Base-by-base conservation (phyloP, 805 yeast genomes). In the Candida multigemmis region DNA sequence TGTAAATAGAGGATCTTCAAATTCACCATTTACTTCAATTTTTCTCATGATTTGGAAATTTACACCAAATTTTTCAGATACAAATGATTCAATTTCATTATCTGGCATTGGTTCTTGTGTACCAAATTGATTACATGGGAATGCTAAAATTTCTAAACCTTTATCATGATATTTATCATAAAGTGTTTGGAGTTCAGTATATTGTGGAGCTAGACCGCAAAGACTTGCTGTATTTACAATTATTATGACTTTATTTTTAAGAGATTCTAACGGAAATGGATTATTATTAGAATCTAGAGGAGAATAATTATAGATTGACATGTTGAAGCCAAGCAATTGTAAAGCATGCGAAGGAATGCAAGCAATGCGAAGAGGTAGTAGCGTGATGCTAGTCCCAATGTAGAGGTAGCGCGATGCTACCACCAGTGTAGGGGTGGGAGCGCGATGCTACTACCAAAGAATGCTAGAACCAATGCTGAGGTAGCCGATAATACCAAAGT, bases 121-220 rank as follows among this genome's bases (percentile, higher is more conserved):
- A 14, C 80, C 87, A 49, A 86, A 86, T 50, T 85, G 95, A 57
- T 84, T 82, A 56, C 95, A 83, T 17, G 96, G 96, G 68, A 86
- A 85, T 0, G 86, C 96, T 19, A 86, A 37, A 15, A 86, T 65
- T 23, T 58, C 73, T 14, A 87, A 60, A 1, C 83, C 93, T 35
- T 68, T 45, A 25, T 67, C 71, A 28, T 67, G 56, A 56, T 77
- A 81, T 46, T 74, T 73, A 34, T 74, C 57, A 57, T 83, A 75
- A 9, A 86, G 54, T 21, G 50, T 56, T 54, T 86, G 87, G 19
- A 86, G 57, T 27, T 77, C 89, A 28, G 63, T 56, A 50, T 79
- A 81, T 51, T 85, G 94, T 31, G 81, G 76, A 3, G 91, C 76
- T 55, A 74, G 75, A 4, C 64, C 63, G 37, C 93, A 83, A 56